Base-by-base conservation (phyloP, 2,329 filamentous ascomycete genomes). In the Metarhizium sp. region DNA sequence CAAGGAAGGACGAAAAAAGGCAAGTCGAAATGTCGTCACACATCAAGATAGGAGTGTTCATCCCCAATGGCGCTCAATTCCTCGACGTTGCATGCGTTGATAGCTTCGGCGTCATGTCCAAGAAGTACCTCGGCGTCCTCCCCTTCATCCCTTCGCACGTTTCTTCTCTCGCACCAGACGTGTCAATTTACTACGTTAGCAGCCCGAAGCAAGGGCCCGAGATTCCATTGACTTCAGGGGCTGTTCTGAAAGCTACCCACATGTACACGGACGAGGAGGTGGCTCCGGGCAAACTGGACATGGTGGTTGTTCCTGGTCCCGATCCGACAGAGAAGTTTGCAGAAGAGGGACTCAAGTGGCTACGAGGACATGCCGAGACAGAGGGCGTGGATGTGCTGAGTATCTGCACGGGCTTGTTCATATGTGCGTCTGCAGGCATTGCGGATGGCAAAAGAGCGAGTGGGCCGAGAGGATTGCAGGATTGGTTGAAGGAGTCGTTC, bases 1-100 rank as follows among this genome's bases (percentile, higher is more conserved):
- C 2, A 16, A 40, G 13, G 1, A 40, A 40, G 5, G 14, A 40
- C 6, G 1, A 16, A 45, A 1, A 16, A 45, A 45, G 42, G 11
- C 46, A 6, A 40, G 43, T 38, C 14, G 54, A 43, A 38, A 61
- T 61, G 60, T 30, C 59, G 38, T 54, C 59, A 48, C 42, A 55
- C 54, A 60, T 80, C 56, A 71, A 65, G 46, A 71, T 81, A 51
- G 79, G 78, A 25, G 76, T 82, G 55, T 80, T 78, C 63, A 67
- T 80, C 51, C 77, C 78, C 2, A 58, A 60, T 2, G 68, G 69
- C 1, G 69, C 71, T 11, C 78, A 82, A 59, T 64, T 78, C 8
- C 73, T 81, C 18, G 79, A 82, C 63, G 61, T 71, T 4, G 78
- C 78, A 10, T 74, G 73, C 51, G 69, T 80, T 53, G 78, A 81